Percentiles rank a stretch among this genome's conserved stretches.
phyloP scores from a whole-genome alignment of 345 rosid genomes.

The Lagerstroemia speciosa region DNA sequence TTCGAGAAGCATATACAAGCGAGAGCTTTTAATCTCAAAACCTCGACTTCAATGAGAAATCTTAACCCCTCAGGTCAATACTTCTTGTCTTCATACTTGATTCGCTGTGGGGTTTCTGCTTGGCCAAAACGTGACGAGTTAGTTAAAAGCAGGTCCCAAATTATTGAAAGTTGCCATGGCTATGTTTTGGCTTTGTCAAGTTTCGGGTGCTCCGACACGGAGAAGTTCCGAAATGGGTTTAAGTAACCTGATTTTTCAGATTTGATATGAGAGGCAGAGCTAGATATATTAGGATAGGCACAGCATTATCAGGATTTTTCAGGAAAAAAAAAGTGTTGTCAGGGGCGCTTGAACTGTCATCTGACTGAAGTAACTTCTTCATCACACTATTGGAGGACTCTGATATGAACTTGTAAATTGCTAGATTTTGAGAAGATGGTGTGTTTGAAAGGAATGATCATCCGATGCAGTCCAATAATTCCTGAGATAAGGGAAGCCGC shows the following conservation, averaged over 20 bases:
- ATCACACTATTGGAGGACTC: background rate
- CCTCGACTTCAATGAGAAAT: conserved; percentile 77
- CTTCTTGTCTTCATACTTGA: background rate
- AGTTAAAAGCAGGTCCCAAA: background rate
- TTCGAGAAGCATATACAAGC: conserved; percentile 92
- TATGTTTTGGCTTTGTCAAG: background rate
- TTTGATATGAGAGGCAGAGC: background rate
- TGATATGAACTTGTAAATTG: conserved; percentile 1
- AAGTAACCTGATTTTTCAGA: background rate
- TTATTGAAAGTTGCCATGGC: background rate
- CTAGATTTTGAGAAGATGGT: conserved; percentile 97
- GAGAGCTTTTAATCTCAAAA: conserved; percentile 64
- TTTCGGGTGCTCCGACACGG: background rate
- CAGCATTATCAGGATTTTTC: too few species aligned
- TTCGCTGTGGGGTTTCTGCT: background rate
- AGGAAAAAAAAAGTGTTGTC: too few species aligned
- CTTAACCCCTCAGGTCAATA: conserved; percentile 84
- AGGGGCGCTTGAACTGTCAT: background rate
- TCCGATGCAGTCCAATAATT: conserved; percentile 84
- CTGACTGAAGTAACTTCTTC: background rate
- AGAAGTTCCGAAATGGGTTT: background rate
- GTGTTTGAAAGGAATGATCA: conserved; percentile 88
- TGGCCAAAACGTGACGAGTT: background rate
- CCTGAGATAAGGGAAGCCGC: conserved; percentile 96
- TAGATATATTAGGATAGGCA: background rate